phyloP scores from a whole-genome alignment of 495 filamentous ascomycete genomes.

The Podospora tetraspora region DNA sequence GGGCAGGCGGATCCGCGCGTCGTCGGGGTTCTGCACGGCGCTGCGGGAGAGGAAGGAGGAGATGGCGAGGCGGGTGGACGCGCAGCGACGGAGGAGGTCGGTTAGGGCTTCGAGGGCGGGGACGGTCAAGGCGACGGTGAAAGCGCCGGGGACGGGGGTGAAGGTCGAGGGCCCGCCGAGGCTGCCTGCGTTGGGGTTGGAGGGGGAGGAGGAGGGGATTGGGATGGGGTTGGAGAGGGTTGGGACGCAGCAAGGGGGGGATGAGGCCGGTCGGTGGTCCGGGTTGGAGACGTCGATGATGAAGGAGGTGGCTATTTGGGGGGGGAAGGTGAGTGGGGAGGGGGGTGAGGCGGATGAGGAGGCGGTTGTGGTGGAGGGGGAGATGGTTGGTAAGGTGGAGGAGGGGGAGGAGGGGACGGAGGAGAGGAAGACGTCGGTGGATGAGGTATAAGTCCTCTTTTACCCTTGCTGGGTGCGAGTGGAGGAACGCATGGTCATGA shows the following conservation, averaged over 20 bases:
- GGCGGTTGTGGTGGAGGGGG: background rate
- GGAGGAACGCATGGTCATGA: background rate
- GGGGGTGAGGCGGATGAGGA: background rate
- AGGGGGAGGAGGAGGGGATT: background rate
- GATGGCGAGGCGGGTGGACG: slow-evolving; percentile 31
- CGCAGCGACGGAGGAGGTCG: slow-evolving; percentile 17
- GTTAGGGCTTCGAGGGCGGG: background rate
- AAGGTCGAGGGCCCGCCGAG: background rate
- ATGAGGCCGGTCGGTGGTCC: background rate
- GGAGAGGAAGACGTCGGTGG: background rate
- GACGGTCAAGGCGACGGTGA: background rate
- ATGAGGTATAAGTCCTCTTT: background rate
- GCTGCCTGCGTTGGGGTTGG: background rate
- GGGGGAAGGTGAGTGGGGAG: too few species aligned
- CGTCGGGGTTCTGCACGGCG: slow-evolving; percentile 35
- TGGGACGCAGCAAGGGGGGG: background rate
- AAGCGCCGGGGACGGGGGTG: background rate
- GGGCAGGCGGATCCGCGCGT: slow-evolving; percentile 33
- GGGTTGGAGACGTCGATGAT: background rate
- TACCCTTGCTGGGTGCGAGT: background rate
- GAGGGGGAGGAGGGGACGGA: background rate
- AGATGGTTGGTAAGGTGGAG: background rate
- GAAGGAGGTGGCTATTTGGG: background rate
- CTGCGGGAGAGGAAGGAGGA: slow-evolving; percentile 34
- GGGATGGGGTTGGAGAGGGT: too few species aligned